Evolutionary conservation across 805 yeast species (phyloP).

Genomic region (Spathaspora girioi): DNA sequence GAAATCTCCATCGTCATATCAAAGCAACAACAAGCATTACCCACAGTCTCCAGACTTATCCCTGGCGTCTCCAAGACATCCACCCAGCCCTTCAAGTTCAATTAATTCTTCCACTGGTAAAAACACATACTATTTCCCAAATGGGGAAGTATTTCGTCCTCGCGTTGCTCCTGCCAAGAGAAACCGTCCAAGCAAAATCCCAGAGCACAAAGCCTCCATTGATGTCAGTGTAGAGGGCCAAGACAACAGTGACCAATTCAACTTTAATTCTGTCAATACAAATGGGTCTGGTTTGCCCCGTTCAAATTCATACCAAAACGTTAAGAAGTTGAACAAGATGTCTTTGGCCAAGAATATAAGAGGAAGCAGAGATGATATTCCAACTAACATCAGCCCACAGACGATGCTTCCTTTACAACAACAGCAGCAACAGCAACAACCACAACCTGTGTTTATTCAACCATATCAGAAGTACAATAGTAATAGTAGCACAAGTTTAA

Average conservation of each 20-base stretch:
- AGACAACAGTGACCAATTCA: neutral
- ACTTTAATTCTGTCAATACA: neutral
- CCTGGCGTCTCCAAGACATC: no score
- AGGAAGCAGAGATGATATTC: slow-evolving; percentile 9
- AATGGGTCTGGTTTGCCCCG: slow-evolving; percentile 1
- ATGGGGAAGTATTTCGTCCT: slow-evolving; percentile 53
- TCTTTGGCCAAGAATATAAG: slow-evolving; percentile 11
- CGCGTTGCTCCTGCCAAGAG: slow-evolving; percentile 38
- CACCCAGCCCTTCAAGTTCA: neutral
- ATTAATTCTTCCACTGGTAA: neutral
- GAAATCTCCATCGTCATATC: slow-evolving; percentile 10
- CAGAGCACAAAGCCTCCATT: no score
- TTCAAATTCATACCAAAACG: slow-evolving; percentile 6
- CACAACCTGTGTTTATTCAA: neutral
- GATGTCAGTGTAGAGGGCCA: no score
- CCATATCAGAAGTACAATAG: slow-evolving; percentile 1
- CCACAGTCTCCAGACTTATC: slow-evolving; percentile 1
- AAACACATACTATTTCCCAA: slow-evolving; percentile 41
- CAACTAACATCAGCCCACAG: slow-evolving; percentile 12
- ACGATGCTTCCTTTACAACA: no score
- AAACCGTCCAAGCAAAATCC: slow-evolving; percentile 28
- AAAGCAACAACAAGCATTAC: no score
- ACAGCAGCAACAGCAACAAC: neutral
- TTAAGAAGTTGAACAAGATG: slow-evolving; percentile 5
- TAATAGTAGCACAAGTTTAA: slow-evolving; percentile 3